Evolutionary conservation across 306 rosid genomes (phyloP).

Genomic region (Trifolium dubium): DNA sequence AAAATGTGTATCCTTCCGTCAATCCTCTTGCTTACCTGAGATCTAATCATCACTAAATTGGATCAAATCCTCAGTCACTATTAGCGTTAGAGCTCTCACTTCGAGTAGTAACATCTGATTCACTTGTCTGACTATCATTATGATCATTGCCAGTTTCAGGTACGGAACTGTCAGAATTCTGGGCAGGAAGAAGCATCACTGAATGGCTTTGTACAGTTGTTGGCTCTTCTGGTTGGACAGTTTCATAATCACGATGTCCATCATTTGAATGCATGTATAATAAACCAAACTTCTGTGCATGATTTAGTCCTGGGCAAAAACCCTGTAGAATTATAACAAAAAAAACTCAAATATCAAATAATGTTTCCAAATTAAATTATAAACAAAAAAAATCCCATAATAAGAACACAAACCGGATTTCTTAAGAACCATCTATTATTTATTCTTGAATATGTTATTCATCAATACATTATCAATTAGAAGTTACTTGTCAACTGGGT

Average conservation of each 20-base stretch:
- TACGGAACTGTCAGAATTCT: slow-evolving; percentile 46
- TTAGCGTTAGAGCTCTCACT: slow-evolving; percentile 26
- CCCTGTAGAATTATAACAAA: slow-evolving; percentile 65
- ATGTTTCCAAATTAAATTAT: not conserved
- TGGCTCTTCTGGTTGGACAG: slow-evolving; percentile 49
- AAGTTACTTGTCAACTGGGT: not conserved
- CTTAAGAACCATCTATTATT: not conserved
- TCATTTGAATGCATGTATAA: slow-evolving; percentile 49
- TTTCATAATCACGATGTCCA: slow-evolving; percentile 45
- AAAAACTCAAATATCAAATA: slow-evolving; percentile 9
- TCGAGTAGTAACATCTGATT: slow-evolving; percentile 40
- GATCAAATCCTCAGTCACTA: slow-evolving; percentile 35
- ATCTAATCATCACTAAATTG: slow-evolving; percentile 29
- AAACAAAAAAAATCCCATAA: not conserved
- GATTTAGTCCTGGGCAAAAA: slow-evolving; percentile 79
- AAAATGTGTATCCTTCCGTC: slow-evolving; percentile 24
- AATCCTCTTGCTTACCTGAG: slow-evolving; percentile 30
- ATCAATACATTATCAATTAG: not conserved
- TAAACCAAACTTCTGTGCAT: slow-evolving; percentile 78
- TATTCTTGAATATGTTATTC: slow-evolving; percentile 4
- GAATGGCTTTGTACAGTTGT: slow-evolving; percentile 55
- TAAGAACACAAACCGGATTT: not conserved
- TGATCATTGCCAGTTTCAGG: slow-evolving; percentile 41
- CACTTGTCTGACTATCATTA: slow-evolving; percentile 44
- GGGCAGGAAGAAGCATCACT: slow-evolving; percentile 47